Conservation (phyloP, 2,329 filamentous ascomycete species). For the Scedosporium minutisporum region DNA sequence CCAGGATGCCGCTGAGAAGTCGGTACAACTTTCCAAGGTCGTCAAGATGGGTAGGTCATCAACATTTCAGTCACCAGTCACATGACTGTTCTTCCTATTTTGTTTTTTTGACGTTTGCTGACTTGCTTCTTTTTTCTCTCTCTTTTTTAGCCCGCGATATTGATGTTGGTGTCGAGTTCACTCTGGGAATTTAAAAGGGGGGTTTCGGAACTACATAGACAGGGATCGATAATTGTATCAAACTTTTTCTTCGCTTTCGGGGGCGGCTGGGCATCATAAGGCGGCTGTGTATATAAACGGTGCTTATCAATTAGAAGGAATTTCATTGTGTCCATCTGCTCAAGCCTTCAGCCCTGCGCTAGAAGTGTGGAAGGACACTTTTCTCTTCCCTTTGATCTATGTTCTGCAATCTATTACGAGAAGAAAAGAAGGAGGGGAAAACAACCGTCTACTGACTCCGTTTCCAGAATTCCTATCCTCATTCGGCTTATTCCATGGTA, state of each 20-base stretch:
- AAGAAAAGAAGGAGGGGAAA: too few species aligned
- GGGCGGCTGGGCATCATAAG: neutral
- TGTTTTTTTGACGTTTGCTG: neutral
- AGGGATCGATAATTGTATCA: neutral
- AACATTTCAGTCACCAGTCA: constrained; percentile 9
- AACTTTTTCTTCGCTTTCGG: neutral
- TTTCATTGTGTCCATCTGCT: neutral
- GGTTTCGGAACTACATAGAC: constrained; percentile 7
- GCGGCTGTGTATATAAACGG: neutral
- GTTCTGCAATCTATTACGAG: too few species aligned
- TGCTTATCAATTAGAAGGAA: neutral
- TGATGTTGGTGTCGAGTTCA: constrained; percentile 93
- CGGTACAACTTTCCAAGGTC: constrained; percentile 97
- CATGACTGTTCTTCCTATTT: neutral
- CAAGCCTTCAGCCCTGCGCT: too few species aligned
- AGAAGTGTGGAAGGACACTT: too few species aligned
- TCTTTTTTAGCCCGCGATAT: constrained; percentile 67
- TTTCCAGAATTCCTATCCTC: too few species aligned
- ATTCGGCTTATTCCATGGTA: too few species aligned
- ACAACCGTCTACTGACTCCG: too few species aligned
- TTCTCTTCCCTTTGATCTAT: too few species aligned
- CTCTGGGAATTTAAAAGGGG: constrained; percentile 70
- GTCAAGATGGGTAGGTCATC: constrained; percentile 81
- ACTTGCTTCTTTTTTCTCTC: constrained; percentile 10
- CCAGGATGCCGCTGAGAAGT: constrained; percentile 93